A percentile compares a stretch with the other conserved stretches of the same genome.
Conservation (phyloP, 2,329 filamentous ascomycete species). For the Aspergillus piperis region DNA sequence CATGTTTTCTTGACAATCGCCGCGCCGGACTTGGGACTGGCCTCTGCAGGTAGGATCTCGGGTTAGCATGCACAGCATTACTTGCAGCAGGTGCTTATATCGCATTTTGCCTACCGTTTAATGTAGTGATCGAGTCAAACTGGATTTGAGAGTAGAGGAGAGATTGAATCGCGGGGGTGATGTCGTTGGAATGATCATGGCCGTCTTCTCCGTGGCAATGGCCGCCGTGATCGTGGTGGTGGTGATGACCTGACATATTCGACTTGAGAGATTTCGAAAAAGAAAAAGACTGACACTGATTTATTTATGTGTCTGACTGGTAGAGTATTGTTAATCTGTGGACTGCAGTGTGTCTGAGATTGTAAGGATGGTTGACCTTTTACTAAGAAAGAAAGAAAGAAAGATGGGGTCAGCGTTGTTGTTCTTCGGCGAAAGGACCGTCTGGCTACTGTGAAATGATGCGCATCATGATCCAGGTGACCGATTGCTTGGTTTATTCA, state of each 20-base stretch:
- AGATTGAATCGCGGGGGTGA: conserved; percentile 85
- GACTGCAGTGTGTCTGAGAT: neutral
- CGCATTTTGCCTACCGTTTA: conserved; percentile 62
- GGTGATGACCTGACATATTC: conserved; percentile 40
- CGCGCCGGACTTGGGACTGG: conserved; percentile 65
- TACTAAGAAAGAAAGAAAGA: neutral
- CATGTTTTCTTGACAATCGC: conserved; percentile 87
- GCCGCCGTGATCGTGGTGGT: conserved; percentile 42
- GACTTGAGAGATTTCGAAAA: neutral
- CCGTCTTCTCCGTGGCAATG: conserved; percentile 56
- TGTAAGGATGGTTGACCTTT: neutral
- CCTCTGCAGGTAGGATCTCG: conserved; percentile 47
- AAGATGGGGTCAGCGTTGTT: neutral
- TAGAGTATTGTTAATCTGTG: too few relatives aligned
- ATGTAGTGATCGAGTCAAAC: conserved; percentile 78
- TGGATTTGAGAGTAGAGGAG: conserved; percentile 91
- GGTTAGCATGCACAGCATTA: neutral
- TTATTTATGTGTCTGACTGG: neutral
- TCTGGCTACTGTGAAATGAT: too few relatives aligned
- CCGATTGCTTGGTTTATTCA: too few relatives aligned
- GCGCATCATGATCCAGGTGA: too few relatives aligned
- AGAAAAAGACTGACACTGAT: neutral
- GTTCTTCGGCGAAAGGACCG: neutral
- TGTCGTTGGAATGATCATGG: conserved; percentile 89
- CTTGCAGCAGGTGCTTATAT: neutral